A percentile compares a stretch with the other conserved stretches of the same genome.
Conservation (phyloP, 1,284 basidiomycete species). For the Austroboletus novae-zelandiae region DNA sequence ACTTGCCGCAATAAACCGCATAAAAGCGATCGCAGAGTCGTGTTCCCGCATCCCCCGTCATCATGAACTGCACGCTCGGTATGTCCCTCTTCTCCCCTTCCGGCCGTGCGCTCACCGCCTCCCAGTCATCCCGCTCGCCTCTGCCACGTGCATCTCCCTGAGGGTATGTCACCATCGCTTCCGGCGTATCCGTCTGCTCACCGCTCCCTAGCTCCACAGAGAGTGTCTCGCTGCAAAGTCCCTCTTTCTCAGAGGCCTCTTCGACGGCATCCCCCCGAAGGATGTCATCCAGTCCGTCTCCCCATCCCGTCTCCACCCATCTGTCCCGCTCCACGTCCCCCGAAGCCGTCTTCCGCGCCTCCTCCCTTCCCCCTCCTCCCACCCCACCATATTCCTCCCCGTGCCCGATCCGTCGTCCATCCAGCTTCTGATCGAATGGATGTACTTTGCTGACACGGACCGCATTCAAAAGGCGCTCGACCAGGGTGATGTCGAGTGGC, state of each 20-base stretch:
- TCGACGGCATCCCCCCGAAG: constrained; percentile 60
- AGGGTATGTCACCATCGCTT: too few species aligned
- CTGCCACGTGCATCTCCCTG: constrained; percentile 47
- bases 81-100: constrained; percentile 19
- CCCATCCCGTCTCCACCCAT: constrained; percentile 24
- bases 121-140: constrained; percentile 51
- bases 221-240: constrained; percentile 76
- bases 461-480: constrained; percentile 61
- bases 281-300: constrained; percentile 46
- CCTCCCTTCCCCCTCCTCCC: constrained; percentile 56
- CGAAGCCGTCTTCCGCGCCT: constrained; percentile 59
- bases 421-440: constrained; percentile 70
- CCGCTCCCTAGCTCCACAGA: constrained; percentile 55
- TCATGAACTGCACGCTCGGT: constrained; percentile 70
- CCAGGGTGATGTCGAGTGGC: constrained; percentile 64
- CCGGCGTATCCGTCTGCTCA: constrained; percentile 37
- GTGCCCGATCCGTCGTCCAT: constrained; percentile 74
- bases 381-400: constrained; percentile 71
- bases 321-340: constrained; percentile 38
- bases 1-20: not conserved
- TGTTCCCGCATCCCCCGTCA: not conserved
- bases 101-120: not conserved
- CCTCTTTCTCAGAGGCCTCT: constrained; percentile 60
- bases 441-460: constrained; percentile 68
- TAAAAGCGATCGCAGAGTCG: not conserved